phyloP scores from a whole-genome alignment of 1,284 basidiomycete species.

The Tilletia setariae region DNA sequence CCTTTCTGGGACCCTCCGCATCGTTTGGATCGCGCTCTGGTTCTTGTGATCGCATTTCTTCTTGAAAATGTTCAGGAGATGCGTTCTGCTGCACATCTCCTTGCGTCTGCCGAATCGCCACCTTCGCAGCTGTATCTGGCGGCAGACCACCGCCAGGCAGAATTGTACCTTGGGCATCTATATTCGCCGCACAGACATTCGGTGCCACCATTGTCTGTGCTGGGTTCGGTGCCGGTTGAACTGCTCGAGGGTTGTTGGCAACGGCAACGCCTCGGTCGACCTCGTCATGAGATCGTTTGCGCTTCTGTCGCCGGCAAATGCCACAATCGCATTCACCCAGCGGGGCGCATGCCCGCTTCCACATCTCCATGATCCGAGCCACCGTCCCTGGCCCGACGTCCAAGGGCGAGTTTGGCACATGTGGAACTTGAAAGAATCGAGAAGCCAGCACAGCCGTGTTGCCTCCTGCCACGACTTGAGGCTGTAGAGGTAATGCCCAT shows the following conservation, averaged over 20 bases:
- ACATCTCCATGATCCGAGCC: conserved; percentile 3
- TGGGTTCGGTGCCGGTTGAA: background rate
- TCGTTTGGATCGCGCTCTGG: background rate
- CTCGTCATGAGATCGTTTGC: conserved; percentile 14
- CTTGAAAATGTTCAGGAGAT: too few relatives aligned
- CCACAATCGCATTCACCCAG: conserved; percentile 12
- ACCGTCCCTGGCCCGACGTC: conserved; percentile 6
- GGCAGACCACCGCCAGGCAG: background rate
- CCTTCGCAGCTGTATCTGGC: background rate
- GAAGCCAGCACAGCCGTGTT: background rate
- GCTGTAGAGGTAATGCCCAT: background rate
- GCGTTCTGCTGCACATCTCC: too few relatives aligned
- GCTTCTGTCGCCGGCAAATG: conserved; percentile 11
- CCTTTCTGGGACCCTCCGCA: background rate
- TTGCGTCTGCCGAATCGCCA: background rate
- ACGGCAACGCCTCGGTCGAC: background rate
- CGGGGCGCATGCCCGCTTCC: conserved; percentile 4
- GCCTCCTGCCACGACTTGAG: background rate
- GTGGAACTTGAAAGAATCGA: background rate
- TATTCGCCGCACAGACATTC: too few relatives aligned
- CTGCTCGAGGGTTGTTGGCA: background rate
- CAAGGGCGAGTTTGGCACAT: background rate
- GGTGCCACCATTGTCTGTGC: background rate
- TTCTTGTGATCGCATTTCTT: background rate
- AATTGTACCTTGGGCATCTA: too few relatives aligned